A percentile compares a stretch with the other conserved stretches of the same genome.
Conservation (phyloP, 768 basidiomycete genomes). For the Russula sp. region DNA sequence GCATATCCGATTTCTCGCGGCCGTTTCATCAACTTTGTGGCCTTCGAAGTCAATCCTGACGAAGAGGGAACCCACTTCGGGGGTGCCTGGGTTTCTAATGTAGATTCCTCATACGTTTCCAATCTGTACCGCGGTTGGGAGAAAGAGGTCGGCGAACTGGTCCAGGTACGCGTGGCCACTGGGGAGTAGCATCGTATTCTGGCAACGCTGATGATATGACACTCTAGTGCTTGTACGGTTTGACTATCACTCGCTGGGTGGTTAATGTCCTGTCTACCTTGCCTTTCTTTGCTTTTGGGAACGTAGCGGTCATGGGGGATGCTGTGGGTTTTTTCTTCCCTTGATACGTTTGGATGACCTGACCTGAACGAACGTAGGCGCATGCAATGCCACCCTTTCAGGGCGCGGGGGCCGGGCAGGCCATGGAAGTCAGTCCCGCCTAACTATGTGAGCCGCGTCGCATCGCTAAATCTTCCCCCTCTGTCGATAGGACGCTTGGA, state of each 20-base stretch:
- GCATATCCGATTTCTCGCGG: slow-evolving; percentile 58
- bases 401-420: slow-evolving; percentile 41
- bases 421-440: slow-evolving; percentile 35
- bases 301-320: slow-evolving; percentile 44
- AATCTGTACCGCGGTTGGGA: slow-evolving; percentile 16
- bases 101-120: neutral
- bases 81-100: slow-evolving; percentile 9
- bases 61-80: slow-evolving; percentile 7
- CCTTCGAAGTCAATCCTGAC: slow-evolving; percentile 10
- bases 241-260: slow-evolving; percentile 46
- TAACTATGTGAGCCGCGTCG: neutral
- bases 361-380: slow-evolving; percentile 23
- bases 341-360: neutral
- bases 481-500: slow-evolving; percentile 35
- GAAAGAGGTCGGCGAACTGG: slow-evolving; percentile 31
- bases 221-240: slow-evolving; percentile 6
- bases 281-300: slow-evolving; percentile 44
- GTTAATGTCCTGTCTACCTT: slow-evolving; percentile 53
- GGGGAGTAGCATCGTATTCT: neutral
- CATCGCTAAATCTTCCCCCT: neutral
- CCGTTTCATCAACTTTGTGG: slow-evolving; percentile 44
- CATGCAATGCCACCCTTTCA: slow-evolving; percentile 40
- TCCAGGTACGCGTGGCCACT: slow-evolving; percentile 39
- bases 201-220: neutral
- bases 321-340: slow-evolving; percentile 28